These are phyloP conservation scores for Colletotrichum tropicicola DNA, from an alignment of 2,329 filamentous ascomycete species.

Conservation along the genomic window DNA sequence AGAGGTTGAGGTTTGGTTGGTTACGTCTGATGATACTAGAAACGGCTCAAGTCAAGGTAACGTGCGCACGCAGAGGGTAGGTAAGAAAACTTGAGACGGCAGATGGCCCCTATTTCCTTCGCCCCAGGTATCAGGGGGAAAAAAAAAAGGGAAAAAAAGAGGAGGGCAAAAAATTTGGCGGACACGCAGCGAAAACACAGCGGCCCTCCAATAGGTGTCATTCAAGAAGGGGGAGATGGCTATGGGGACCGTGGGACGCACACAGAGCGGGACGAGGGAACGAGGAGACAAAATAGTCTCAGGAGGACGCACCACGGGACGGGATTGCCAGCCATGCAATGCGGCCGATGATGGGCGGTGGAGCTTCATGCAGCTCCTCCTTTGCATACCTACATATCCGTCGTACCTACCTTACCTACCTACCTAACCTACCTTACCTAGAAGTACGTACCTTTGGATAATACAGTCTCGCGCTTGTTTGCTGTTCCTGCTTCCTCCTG, in stretches of 20 bases:
- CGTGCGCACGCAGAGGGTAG: neutral
- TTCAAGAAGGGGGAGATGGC: conserved; percentile 25
- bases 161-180: conserved; percentile 1
- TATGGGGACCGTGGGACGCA: conserved; percentile 22
- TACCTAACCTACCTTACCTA: neutral
- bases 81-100: conserved; percentile 11
- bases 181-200: neutral
- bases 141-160: neutral
- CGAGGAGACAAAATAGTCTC: conserved; percentile 24
- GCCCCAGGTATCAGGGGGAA: neutral
- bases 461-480: too few relatives aligned
- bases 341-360: conserved; percentile 3
- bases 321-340: conserved; percentile 16
- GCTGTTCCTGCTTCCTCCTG: neutral
- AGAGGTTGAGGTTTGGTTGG: conserved; percentile 10
- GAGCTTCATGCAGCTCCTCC: conserved; percentile 10
- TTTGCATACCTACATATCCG: neutral
- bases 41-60: conserved; percentile 9
- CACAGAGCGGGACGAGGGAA: conserved; percentile 15
- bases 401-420: neutral
- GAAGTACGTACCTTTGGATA: neutral
- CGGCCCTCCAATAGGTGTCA: conserved; percentile 9
- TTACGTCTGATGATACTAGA: conserved; percentile 13
- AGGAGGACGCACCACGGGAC: conserved; percentile 2
- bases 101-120: neutral